Conservation (phyloP, 2,329 filamentous ascomycete genomes). For the Neonectria faginata region DNA sequence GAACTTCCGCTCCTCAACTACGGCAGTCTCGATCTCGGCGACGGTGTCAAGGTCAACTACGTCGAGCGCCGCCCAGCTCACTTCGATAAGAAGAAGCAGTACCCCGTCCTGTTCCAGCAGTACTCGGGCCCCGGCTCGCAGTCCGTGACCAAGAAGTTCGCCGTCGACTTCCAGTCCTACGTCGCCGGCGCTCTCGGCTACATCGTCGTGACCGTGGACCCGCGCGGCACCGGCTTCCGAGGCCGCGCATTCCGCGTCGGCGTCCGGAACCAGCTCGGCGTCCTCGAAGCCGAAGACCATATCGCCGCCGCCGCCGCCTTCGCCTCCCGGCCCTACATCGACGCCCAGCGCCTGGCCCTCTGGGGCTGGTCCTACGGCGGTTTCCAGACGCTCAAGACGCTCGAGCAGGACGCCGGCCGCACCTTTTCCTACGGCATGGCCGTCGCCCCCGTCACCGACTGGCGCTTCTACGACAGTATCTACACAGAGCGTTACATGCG, state of each 20-base stretch:
- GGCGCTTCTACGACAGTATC: constrained; percentile 93
- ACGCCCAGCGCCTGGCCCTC: constrained; percentile 84
- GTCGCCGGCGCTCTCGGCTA: constrained; percentile 88
- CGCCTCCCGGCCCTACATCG: constrained; percentile 84
- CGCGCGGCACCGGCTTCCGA: constrained; percentile 90
- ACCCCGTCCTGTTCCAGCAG: constrained; percentile 93
- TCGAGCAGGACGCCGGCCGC: constrained; percentile 87
- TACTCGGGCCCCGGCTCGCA: constrained; percentile 98
- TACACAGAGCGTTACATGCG: constrained; percentile 99
- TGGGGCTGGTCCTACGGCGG: constrained; percentile 99
- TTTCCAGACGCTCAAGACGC: constrained; percentile 93
- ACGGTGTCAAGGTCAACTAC: constrained; percentile 77
- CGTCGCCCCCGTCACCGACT: constrained; percentile 98
- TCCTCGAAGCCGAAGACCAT: constrained; percentile 89
- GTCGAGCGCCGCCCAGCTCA: constrained; percentile 91
- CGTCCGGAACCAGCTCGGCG: constrained; percentile 84
- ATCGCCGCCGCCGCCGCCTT: constrained; percentile 90
- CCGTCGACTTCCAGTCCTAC: constrained; percentile 90
- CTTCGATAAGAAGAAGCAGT: constrained; percentile 85
- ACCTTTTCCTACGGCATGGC: constrained; percentile 99
- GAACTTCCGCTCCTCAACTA: constrained; percentile 87
- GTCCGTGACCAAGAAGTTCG: constrained; percentile 82
- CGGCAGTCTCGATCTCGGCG: constrained; percentile 82
- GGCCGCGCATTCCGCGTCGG: constrained; percentile 86
- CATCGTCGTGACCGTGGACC: constrained; percentile 93